Conservation (phyloP, 768 basidiomycete genomes). For the Gloeostereum incarnatum region DNA sequence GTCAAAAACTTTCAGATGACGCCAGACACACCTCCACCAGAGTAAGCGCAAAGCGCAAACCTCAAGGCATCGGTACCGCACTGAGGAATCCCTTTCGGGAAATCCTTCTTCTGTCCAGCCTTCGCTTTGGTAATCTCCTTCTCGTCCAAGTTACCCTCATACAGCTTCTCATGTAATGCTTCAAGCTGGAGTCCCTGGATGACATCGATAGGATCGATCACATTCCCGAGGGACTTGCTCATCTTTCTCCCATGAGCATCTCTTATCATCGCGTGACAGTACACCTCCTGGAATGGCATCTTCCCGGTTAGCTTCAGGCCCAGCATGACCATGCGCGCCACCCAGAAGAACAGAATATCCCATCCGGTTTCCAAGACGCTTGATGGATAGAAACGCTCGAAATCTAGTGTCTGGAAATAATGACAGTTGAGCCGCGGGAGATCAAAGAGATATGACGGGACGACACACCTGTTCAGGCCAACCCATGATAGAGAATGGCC, state of each 20-base stretch:
- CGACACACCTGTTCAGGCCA: conserved; percentile 83
- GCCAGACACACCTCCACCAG: conserved; percentile 57
- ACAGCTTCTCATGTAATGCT: conserved; percentile 73
- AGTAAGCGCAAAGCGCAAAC: conserved; percentile 93
- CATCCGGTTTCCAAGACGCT: conserved; percentile 95
- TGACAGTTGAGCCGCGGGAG: conserved; percentile 1
- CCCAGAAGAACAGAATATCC: conserved; percentile 99
- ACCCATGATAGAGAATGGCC: conserved; percentile 97
- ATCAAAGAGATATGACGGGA: not conserved
- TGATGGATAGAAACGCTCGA: conserved; percentile 79
- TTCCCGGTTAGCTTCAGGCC: conserved; percentile 82
- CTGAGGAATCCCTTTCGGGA: conserved; percentile 97
- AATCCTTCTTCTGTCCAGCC: conserved; percentile 96
- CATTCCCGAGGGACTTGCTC: conserved; percentile 97
- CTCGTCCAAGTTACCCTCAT: conserved; percentile 88
- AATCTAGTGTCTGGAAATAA: conserved; percentile 81
- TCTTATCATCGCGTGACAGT: conserved; percentile 98
- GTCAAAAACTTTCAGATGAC: not conserved
- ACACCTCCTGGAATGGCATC: conserved; percentile 92
- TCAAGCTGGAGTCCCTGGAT: conserved; percentile 80
- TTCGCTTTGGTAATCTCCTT: conserved; percentile 89
- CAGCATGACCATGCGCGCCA: conserved; percentile 95
- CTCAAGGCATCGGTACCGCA: conserved; percentile 96
- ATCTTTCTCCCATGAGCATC: conserved; percentile 99
- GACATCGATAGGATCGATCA: conserved; percentile 94